These are phyloP conservation scores for Setomelanomma holmii DNA, from an alignment of 2,329 filamentous ascomycete genomes.

Conservation along the genomic window DNA sequence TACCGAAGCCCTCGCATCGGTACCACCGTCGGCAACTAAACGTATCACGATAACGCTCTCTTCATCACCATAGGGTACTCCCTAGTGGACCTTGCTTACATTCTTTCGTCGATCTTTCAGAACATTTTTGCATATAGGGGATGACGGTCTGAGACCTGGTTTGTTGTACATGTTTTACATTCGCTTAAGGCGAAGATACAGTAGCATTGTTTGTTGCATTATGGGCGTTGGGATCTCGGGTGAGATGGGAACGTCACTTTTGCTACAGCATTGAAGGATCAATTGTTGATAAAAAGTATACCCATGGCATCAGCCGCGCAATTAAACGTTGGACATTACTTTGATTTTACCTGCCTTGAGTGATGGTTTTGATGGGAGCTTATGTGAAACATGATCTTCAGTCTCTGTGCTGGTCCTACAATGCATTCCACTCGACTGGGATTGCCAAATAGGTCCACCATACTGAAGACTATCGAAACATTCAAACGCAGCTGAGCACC, in stretches of 20 bases:
- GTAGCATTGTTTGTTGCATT: slow-evolving; percentile 10
- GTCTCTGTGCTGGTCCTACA: no score
- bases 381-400: no score
- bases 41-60: neutral
- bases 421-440: no score
- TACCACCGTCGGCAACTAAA: slow-evolving; percentile 5
- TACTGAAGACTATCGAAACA: no score
- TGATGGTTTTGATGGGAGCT: no score
- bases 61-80: no score
- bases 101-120: slow-evolving; percentile 13
- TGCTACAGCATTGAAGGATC: no score
- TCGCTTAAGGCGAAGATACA: slow-evolving; percentile 5
- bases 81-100: no score
- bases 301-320: neutral
- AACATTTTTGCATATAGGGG: slow-evolving; percentile 9
- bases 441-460: no score
- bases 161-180: slow-evolving; percentile 12
- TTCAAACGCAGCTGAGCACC: no score
- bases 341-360: no score
- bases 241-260: neutral
- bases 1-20: slow-evolving; percentile 7
- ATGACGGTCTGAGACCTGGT: slow-evolving; percentile 18
- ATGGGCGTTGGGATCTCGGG: slow-evolving; percentile 6
- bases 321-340: no score
- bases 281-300: neutral